These are phyloP conservation scores for Hypoxylon sp. DNA, from an alignment of 2,329 filamentous ascomycete species.

Conservation along the genomic window DNA sequence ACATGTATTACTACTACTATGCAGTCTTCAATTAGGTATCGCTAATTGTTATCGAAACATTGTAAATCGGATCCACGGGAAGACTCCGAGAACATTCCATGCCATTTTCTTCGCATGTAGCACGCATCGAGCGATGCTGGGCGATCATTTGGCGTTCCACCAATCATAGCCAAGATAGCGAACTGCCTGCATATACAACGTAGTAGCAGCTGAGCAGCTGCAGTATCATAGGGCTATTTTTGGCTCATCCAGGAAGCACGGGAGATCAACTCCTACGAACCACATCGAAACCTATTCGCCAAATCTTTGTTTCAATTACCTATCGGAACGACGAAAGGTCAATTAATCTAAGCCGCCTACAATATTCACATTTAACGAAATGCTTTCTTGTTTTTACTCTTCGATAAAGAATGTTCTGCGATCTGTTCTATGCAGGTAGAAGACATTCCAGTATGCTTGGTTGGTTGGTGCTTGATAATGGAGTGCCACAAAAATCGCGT, in stretches of 20 bases:
- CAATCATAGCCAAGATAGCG: slow-evolving; percentile 33
- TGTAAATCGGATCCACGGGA: slow-evolving; percentile 37
- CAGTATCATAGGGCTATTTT: slow-evolving; percentile 40
- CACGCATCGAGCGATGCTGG: slow-evolving; percentile 30
- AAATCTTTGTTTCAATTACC: slow-evolving; percentile 29
- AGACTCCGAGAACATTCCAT: slow-evolving; percentile 33
- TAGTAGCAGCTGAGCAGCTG: slow-evolving; percentile 42
- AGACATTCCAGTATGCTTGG: slow-evolving; percentile 38
- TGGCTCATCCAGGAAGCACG: slow-evolving; percentile 43
- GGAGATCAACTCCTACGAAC: slow-evolving; percentile 41
- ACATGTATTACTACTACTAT: no score
- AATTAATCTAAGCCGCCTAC: slow-evolving; percentile 32
- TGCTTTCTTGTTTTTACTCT: slow-evolving; percentile 26
- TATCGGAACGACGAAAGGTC: slow-evolving; percentile 24
- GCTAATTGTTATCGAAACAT: not conserved
- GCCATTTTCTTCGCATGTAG: slow-evolving; percentile 31
- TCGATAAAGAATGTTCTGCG: slow-evolving; percentile 39
- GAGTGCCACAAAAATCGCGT: slow-evolving; percentile 36
- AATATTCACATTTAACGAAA: slow-evolving; percentile 20
- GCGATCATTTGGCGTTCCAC: slow-evolving; percentile 30
- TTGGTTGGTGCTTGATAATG: slow-evolving; percentile 26
- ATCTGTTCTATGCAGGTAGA: slow-evolving; percentile 39
- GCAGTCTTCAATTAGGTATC: no score
- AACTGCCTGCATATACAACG: slow-evolving; percentile 45
- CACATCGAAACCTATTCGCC: slow-evolving; percentile 17